Conservation (phyloP, 148 eudicot species). For the Rhododendron ovatum region DNA sequence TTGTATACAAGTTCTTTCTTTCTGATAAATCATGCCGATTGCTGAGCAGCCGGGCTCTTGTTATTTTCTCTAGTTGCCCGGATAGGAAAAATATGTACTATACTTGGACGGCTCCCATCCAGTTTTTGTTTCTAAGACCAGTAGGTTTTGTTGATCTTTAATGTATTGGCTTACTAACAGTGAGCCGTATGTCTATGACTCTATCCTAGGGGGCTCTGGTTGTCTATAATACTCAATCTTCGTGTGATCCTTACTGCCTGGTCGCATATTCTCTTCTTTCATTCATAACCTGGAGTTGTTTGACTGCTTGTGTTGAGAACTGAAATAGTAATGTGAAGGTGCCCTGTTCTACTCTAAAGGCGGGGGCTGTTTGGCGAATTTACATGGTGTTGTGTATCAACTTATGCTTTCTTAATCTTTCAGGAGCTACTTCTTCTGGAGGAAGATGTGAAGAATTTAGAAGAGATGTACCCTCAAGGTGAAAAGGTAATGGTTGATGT, state of each 20-base stretch:
- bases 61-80: not conserved
- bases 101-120: not conserved
- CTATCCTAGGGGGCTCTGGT: not conserved
- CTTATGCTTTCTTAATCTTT: slow-evolving; percentile 21
- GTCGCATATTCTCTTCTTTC: not conserved
- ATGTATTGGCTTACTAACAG: not conserved
- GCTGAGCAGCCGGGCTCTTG: not conserved
- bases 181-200: not conserved
- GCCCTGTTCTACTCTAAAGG: not conserved
- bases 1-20: slow-evolving; percentile 1
- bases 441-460: slow-evolving; percentile 91
- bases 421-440: slow-evolving; percentile 91
- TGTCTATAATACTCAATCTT: not conserved
- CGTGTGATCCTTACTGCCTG: not conserved
- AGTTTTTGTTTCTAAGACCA: not conserved
- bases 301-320: not conserved
- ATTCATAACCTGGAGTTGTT: not conserved
- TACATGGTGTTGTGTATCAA: not conserved
- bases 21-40: not conserved
- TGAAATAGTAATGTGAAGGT: not conserved
- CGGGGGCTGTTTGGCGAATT: not conserved
- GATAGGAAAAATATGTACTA: not conserved
- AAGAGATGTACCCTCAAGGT: slow-evolving; percentile 99
- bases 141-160: not conserved
- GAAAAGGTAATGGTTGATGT: slow-evolving; percentile 62